Evolutionary conservation across 768 basidiomycete species (phyloP), one percentile per base, ranked within the genome.

Genomic region (Guyanaporus albipodus): DNA sequence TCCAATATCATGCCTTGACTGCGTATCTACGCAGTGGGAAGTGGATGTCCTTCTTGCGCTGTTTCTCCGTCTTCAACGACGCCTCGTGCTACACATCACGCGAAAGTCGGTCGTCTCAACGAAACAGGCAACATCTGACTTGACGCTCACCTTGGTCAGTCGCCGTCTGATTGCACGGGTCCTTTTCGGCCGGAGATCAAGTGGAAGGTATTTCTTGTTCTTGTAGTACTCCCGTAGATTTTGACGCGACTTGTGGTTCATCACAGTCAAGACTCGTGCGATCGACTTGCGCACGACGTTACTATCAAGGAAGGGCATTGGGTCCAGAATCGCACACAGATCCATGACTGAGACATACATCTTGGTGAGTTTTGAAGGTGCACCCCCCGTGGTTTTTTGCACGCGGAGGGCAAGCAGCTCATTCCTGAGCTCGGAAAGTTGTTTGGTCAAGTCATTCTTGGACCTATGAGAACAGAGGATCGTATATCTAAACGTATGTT

Each of bases 181-280:
- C 85, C 87, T 94, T 87, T 98, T 99, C 56, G 83, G 70, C 57
- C 96, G 90, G 66, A 99, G 87, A 78, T 99, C 96, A 57, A 98
- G 91, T 54, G 96, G 96, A 56, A 90, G 75, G 74, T 89, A 90
- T 67, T 91, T 94, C 83, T 95, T 95, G 70, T 77, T 73, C 80
- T 95, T 95, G 89, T 97, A 97, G 78, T 84, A 92, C 70, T 98
- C 94, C 46, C 91, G 90, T 57, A 96, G 83, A 73, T 93, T 92
- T 76, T 92, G 87, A 59, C 95, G 90, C 59, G 86, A 84, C 74
- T 99, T 99, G 70, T 91, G 88, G 86, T 96, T 98, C 79, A 87
- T 95, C 61, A 98, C 93, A 35, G 96, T 99, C 74, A 97, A 70
- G 57, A 98, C 94, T 46, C 96, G 91, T 54, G 96, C 96, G 66